Evolutionary conservation across 192 early-diverging fungal genomes (phyloP).

Genomic region (Rhizophagus clarus): DNA sequence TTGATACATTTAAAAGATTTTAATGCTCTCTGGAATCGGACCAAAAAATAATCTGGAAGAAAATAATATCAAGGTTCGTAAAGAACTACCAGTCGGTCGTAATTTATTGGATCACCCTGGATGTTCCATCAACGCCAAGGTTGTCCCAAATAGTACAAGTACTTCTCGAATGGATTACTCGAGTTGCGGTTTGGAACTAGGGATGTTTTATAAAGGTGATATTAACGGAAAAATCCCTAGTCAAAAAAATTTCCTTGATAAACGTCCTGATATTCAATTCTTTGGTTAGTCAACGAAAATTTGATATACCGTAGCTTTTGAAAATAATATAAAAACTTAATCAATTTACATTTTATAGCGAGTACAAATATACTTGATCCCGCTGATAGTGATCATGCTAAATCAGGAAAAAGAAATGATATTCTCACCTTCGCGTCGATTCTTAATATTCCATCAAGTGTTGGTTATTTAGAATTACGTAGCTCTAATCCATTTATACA

Average conservation of each 20-base stretch:
- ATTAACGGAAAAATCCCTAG: neutral
- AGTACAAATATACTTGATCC: no score
- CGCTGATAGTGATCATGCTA: no score
- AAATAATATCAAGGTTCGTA: conserved; percentile 4
- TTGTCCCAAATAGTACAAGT: neutral
- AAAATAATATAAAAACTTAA: no score
- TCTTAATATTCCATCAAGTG: no score
- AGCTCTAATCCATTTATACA: no score
- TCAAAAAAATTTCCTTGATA: neutral
- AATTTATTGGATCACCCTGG: neutral
- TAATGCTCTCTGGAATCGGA: conserved; percentile 11
- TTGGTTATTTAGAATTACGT: no score
- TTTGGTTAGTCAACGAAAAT: no score
- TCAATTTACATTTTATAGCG: no score
- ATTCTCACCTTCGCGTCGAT: no score
- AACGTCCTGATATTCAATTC: conserved; percentile 1
- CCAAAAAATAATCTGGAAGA: neutral
- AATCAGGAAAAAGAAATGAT: no score
- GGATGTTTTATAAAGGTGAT: neutral
- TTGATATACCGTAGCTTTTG: no score
- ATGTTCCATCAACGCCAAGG: neutral
- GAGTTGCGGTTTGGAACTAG: neutral
- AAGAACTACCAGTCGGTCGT: neutral
- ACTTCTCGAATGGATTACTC: neutral
- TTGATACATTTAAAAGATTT: neutral